Evolutionary conservation across 495 filamentous ascomycete species (phyloP), one percentile per base, ranked within the genome.

Genomic region (Aspergillus nidulans): DNA sequence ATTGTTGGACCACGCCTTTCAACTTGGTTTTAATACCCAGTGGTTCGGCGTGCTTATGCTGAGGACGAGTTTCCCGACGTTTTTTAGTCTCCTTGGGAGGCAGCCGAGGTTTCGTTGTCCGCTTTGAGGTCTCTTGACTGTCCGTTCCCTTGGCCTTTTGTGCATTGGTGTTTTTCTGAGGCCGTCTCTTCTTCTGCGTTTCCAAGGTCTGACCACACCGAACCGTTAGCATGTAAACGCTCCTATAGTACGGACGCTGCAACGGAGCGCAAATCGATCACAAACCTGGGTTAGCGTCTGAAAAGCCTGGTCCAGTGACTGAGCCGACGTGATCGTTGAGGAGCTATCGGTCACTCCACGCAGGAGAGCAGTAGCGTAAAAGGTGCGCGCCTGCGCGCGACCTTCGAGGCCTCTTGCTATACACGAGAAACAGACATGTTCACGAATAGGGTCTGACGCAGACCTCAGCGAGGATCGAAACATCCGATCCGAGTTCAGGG

Each of bases 381-480:
- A 72, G 53, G 58, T 61, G 52, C 69, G 71, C 43, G 61, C 40
- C 21, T 56, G 64, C 49, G 54, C 34, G 34, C 57, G 59, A 50
- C 58, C 62, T 38, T 49, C 59, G 42, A 56, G 57, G 55, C 65
- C 57, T 49, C 56, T 62, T 18, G 65, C 56, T 63, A 71, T 41
- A 61, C 69, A 77, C 48, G 69, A 70, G 52, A 66, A 48, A 59
- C 65, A 74, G 53, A 72, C 65, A 69, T 74, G 59, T 43, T 64
- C 63, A 51, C 68, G 64, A 23, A 65, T 25, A 58, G 69, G 71
- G 68, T 66, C 72, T 71, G 69, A 60, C 50, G 63, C 64, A 68
- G 72, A 73, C 70, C 73, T 65, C 48, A 69, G 49, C 30, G 68
- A 72, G 46, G 61, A 56, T 56, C 73, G 73, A 61, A 75, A 68